These are phyloP conservation scores for Pigoraptor vietnamica DNA, from an alignment of 78 protist genomes.

Conservation along the genomic window DNA sequence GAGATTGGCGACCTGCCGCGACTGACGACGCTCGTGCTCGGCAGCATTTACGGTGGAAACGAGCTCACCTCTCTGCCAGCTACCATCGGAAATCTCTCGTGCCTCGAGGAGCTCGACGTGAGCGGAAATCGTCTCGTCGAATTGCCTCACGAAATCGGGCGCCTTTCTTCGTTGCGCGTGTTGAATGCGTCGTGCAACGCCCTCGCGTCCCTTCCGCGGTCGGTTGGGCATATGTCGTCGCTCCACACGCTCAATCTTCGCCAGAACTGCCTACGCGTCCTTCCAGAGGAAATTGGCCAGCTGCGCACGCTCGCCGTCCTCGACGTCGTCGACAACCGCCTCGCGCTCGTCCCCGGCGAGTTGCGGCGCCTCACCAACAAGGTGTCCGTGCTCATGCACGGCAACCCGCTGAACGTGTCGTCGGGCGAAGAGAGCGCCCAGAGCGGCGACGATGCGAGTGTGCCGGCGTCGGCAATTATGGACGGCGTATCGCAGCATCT, in stretches of 20 bases:
- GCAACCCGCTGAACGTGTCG: neutral
- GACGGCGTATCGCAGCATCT: too few relatives aligned
- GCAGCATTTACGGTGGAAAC: neutral
- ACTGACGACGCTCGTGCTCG: neutral
- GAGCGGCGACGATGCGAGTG: too few relatives aligned
- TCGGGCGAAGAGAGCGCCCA: neutral
- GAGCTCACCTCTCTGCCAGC: neutral
- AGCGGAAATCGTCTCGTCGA: neutral
- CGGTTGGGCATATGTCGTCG: neutral
- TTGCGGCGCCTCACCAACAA: neutral
- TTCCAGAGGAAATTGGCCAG: neutral
- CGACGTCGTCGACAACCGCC: neutral
- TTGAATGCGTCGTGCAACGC: neutral
- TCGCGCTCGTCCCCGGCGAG: neutral
- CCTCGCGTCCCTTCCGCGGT: neutral
- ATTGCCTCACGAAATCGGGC: neutral
- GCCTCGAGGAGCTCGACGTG: neutral
- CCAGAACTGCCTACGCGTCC: neutral
- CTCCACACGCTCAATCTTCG: neutral
- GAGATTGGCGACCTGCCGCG: neutral
- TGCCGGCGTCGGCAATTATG: too few relatives aligned
- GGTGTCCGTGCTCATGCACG: neutral
- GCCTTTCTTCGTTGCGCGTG: neutral
- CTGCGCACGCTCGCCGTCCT: neutral
- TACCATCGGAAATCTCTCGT: neutral